Evolutionary conservation across 805 yeast genomes (phyloP).

Genomic region (Scheffersomyces amazonensis): DNA sequence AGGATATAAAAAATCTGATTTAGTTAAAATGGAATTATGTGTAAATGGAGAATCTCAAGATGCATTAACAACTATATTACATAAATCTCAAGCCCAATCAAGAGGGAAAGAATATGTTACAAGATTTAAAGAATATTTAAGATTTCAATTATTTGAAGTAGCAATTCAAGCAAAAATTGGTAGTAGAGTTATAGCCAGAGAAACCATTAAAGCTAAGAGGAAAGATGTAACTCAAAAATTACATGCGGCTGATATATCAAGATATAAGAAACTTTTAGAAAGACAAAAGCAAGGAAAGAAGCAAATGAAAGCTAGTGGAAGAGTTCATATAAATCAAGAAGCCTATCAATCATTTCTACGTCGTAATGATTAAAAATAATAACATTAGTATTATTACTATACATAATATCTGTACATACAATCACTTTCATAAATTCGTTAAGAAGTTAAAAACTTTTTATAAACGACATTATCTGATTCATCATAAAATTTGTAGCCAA

Average conservation of each 20-base stretch:
- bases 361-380: conserved; percentile 20
- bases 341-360: conserved; percentile 85
- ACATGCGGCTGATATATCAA: conserved; percentile 89
- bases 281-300: conserved; percentile 95
- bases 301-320: conserved; percentile 74
- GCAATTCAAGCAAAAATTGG: conserved; percentile 88
- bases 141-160: conserved; percentile 86
- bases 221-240: conserved; percentile 92
- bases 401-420: conserved; percentile 1
- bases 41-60: conserved; percentile 90
- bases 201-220: conserved; percentile 88
- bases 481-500: conserved; percentile 76
- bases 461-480: conserved; percentile 89
- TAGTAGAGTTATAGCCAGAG: conserved; percentile 79
- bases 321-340: conserved; percentile 73
- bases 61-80: conserved; percentile 90
- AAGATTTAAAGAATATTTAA: conserved; percentile 73
- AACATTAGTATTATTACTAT: no score
- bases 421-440: not conserved
- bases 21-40: conserved; percentile 82
- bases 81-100: conserved; percentile 67
- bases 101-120: conserved; percentile 81
- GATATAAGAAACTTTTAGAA: conserved; percentile 82
- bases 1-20: conserved; percentile 77
- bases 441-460: conserved; percentile 58